Percentiles rank a stretch among this genome's conserved stretches.
phyloP scores from a whole-genome alignment of 2,329 filamentous ascomycete species.

The Dendryphion nanum region DNA sequence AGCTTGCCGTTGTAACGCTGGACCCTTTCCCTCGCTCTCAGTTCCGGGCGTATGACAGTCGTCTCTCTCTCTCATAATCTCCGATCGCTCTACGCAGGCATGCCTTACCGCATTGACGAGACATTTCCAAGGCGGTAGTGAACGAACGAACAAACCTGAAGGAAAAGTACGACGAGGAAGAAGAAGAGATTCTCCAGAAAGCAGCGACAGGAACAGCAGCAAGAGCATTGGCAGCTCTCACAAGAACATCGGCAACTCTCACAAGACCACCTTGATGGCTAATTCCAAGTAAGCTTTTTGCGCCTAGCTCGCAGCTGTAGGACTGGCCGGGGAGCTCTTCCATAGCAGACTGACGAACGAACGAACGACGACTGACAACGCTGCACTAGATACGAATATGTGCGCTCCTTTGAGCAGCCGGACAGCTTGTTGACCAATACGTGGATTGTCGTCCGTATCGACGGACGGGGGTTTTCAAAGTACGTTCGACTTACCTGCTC shows the following conservation, averaged over 20 bases:
- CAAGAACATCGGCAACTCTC: too few relatives aligned
- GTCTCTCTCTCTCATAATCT: too few relatives aligned
- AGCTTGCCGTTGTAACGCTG: too few relatives aligned
- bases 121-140: too few relatives aligned
- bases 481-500: too few relatives aligned
- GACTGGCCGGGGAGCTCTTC: background rate
- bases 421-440: conserved; percentile 83
- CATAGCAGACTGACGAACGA: background rate
- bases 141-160: too few relatives aligned
- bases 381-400: conserved; percentile 83
- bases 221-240: too few relatives aligned
- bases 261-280: conserved; percentile 15
- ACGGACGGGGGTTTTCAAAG: conserved; percentile 95
- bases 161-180: conserved; percentile 6
- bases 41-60: too few relatives aligned
- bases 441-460: conserved; percentile 92
- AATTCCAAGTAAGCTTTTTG: conserved; percentile 15
- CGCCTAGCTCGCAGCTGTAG: background rate
- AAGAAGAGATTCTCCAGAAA: conserved; percentile 1
- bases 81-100: too few relatives aligned
- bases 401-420: conserved; percentile 81
- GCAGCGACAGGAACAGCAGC: too few relatives aligned
- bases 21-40: too few relatives aligned
- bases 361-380: background rate
- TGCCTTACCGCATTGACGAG: too few relatives aligned